Conservation (phyloP, 75 land plant genomes). For the Azolla pinnata region DNA sequence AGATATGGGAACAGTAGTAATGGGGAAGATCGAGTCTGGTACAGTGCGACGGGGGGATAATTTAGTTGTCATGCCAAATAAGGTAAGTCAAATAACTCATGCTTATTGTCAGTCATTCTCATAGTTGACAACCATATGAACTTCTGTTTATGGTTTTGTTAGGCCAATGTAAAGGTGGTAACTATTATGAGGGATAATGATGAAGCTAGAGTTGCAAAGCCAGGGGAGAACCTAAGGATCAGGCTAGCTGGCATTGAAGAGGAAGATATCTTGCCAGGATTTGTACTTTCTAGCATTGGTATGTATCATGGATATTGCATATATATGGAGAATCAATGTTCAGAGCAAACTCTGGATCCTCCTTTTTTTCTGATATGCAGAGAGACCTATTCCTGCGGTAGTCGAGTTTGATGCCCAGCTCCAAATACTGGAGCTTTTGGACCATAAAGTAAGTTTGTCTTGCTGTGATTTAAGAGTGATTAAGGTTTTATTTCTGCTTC, state of each 20-base stretch:
- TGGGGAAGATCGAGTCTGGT: conserved; percentile 98
- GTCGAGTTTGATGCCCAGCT: conserved; percentile 84
- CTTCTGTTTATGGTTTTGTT: not conserved
- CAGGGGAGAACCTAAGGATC: conserved; percentile 86
- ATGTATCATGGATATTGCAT: conserved; percentile 18
- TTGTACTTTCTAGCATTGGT: conserved; percentile 76
- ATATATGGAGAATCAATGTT: no score
- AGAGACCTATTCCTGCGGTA: conserved; percentile 55
- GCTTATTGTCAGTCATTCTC: not conserved
- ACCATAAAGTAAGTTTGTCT: conserved; percentile 25
- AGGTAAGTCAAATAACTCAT: no score
- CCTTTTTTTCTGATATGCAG: no score
- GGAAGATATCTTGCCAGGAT: conserved; percentile 81
- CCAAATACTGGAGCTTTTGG: conserved; percentile 83
- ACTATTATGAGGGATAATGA: conserved; percentile 60
- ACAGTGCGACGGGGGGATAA: conserved; percentile 71
- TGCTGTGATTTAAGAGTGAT: not conserved
- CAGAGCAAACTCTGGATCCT: no score
- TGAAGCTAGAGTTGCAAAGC: conserved; percentile 64
- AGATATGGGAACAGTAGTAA: conserved; percentile 96
- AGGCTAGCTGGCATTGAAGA: conserved; percentile 85
- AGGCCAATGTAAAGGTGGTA: conserved; percentile 83
- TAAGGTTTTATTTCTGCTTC: not conserved
- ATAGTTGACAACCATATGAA: not conserved
- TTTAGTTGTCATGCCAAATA: conserved; percentile 86